Evolutionary conservation across 176 grass and related monocot species (phyloP).

Genomic region (Tillandsia leiboldiana): DNA sequence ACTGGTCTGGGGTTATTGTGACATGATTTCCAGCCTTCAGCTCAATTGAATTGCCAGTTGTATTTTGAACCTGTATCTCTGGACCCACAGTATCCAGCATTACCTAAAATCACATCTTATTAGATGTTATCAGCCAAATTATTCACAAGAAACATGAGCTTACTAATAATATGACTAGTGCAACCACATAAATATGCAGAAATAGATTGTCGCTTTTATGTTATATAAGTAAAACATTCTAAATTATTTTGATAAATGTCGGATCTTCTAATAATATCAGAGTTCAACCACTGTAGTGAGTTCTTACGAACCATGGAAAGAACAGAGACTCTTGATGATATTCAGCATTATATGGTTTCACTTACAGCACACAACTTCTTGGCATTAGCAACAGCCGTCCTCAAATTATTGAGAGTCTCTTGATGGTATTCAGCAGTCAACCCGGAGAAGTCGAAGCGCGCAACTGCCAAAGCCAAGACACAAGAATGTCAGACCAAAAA

Average conservation of each 20-base stretch:
- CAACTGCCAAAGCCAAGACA: conserved; percentile 48
- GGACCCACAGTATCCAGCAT: conserved; percentile 97
- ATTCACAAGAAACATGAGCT: conserved; percentile 4
- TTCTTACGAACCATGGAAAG: conserved; percentile 3
- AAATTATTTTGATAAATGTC: not conserved
- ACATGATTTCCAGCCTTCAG: conserved; percentile 68
- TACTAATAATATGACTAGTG: conserved; percentile 1
- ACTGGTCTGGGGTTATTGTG: conserved; percentile 66
- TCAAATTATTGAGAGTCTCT: conserved; percentile 81
- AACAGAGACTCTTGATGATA: not conserved
- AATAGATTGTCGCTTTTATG: not conserved
- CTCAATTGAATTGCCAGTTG: conserved; percentile 51
- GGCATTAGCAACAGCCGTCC: conserved; percentile 62
- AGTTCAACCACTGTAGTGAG: conserved; percentile 5
- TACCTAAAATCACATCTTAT: conserved; percentile 35
- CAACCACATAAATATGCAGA: not conserved
- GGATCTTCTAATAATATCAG: not conserved
- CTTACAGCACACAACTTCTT: conserved; percentile 91
- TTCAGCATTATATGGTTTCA: not conserved
- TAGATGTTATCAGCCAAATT: conserved; percentile 14
- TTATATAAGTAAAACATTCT: not conserved
- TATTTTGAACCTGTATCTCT: conserved; percentile 89
- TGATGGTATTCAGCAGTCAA: conserved; percentile 81
- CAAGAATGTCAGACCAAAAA: not conserved
- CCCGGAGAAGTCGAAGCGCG: conserved; percentile 89